A percentile compares a stretch with the other conserved stretches of the same genome.
These are phyloP conservation scores for Phyllostachys edulis DNA, from an alignment of 176 grass and related monocot genomes.

Conservation along the genomic window DNA sequence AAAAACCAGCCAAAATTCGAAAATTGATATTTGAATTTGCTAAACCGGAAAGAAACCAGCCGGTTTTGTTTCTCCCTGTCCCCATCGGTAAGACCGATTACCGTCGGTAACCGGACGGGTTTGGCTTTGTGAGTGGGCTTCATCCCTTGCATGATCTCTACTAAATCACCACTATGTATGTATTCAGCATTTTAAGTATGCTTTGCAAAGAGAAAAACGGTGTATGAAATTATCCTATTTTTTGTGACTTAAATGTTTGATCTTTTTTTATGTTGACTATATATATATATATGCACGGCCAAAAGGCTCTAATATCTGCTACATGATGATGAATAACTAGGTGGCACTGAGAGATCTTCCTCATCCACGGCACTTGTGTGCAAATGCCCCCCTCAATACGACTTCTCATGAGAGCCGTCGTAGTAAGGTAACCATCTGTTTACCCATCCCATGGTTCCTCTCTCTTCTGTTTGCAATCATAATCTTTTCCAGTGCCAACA, in stretches of 20 bases:
- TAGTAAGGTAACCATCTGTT: constrained; percentile 37
- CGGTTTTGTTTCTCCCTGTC: too few relatives aligned
- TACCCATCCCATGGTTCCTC: not conserved
- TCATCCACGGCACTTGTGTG: constrained; percentile 60
- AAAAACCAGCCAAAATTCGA: too few relatives aligned
- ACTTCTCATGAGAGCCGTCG: constrained; percentile 42
- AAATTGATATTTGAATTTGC: too few relatives aligned
- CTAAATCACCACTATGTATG: not conserved
- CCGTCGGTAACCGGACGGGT: too few relatives aligned
- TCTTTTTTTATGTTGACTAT: not conserved
- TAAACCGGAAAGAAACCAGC: too few relatives aligned
- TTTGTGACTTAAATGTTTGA: not conserved
- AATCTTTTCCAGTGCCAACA: not conserved
- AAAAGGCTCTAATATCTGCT: not conserved
- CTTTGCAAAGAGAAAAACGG: not conserved
- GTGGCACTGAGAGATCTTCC: constrained; percentile 65
- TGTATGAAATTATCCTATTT: not conserved
- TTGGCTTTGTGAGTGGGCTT: not conserved
- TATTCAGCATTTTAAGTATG: not conserved
- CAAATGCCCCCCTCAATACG: constrained; percentile 53
- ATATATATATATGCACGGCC: too few relatives aligned
- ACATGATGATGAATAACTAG: constrained; percentile 27
- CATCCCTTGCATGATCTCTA: not conserved
- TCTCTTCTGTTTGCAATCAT: not conserved
- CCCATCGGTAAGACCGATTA: too few relatives aligned